Percentiles rank a stretch among this genome's conserved stretches.
Conservation (phyloP, 768 basidiomycete genomes). For the Gloeophyllum trabeum region DNA sequence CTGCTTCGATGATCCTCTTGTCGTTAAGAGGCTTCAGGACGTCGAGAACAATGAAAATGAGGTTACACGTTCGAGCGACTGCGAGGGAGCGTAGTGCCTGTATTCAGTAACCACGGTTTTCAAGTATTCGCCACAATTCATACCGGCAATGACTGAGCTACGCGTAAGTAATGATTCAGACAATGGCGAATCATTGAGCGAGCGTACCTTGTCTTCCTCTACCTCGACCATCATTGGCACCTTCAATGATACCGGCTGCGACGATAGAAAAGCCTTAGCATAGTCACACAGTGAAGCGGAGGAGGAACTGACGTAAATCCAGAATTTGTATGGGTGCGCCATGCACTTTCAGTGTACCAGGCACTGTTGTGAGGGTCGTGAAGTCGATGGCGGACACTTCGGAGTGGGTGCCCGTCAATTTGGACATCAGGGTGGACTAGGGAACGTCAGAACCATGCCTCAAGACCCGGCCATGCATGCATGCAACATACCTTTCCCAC, state of each 20-base stretch:
- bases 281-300: not conserved
- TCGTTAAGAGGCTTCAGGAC: constrained; percentile 97
- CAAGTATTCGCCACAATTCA: constrained; percentile 10
- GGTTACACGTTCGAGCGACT: constrained; percentile 97
- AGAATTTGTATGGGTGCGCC: constrained; percentile 95
- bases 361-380: constrained; percentile 91
- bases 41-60: constrained; percentile 97
- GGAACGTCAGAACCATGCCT: constrained; percentile 5
- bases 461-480: not conserved
- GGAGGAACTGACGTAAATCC: constrained; percentile 61
- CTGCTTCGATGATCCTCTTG: constrained; percentile 82
- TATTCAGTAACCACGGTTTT: not conserved
- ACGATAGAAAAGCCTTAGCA: constrained; percentile 9
- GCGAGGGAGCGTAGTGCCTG: constrained; percentile 6
- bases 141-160: constrained; percentile 67
- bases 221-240: constrained; percentile 92
- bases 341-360: constrained; percentile 89
- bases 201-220: constrained; percentile 87
- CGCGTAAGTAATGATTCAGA: constrained; percentile 35
- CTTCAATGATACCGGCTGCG: constrained; percentile 93
- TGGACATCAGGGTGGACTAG: constrained; percentile 90
- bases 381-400: constrained; percentile 96
- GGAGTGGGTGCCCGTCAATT: constrained; percentile 92
- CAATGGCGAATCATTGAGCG: constrained; percentile 62
- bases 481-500: constrained; percentile 66